Evolutionary conservation across 768 basidiomycete genomes (phyloP).

Genomic region (Russula emetica): DNA sequence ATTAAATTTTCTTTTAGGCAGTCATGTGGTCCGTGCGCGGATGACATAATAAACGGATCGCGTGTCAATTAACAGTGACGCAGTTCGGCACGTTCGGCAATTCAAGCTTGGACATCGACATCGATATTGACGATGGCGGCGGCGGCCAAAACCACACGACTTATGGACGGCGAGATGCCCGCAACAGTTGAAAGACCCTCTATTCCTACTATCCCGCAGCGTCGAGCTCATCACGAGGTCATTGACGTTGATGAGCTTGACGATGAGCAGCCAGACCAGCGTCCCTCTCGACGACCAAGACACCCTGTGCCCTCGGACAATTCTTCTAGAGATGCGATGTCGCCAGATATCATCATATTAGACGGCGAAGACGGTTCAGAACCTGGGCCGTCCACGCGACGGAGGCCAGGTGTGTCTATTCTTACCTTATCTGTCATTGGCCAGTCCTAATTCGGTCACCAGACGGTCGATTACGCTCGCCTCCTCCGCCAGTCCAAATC

Average conservation of each 20-base stretch:
- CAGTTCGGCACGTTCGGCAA: background rate
- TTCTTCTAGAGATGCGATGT: background rate
- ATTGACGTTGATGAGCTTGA: constrained; percentile 47
- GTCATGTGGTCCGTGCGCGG: constrained; percentile 26
- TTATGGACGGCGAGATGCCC: constrained; percentile 8
- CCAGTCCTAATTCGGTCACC: constrained; percentile 4
- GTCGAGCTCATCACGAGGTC: constrained; percentile 31
- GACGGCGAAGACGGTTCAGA: constrained; percentile 40
- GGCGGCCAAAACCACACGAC: background rate
- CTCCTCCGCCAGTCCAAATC: constrained; percentile 23
- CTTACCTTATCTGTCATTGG: constrained; percentile 28
- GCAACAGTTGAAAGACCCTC: background rate
- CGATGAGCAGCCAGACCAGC: constrained; percentile 34
- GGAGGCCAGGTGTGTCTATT: constrained; percentile 11
- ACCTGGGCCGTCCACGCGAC: constrained; percentile 23
- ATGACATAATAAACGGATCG: constrained; percentile 9
- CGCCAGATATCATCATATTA: constrained; percentile 33
- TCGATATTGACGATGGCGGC: background rate
- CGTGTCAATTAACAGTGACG: background rate
- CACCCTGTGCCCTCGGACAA: background rate
- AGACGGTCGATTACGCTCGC: constrained; percentile 24
- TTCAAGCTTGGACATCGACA: constrained; percentile 11
- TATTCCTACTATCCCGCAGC: constrained; percentile 23
- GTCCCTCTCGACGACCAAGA: constrained; percentile 22
- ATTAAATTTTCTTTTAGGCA: constrained; percentile 1